A percentile compares a stretch with the other conserved stretches of the same genome.
These are phyloP conservation scores for Phanerodontia chrysosporium DNA, from an alignment of 768 basidiomycete genomes.

Conservation along the genomic window DNA sequence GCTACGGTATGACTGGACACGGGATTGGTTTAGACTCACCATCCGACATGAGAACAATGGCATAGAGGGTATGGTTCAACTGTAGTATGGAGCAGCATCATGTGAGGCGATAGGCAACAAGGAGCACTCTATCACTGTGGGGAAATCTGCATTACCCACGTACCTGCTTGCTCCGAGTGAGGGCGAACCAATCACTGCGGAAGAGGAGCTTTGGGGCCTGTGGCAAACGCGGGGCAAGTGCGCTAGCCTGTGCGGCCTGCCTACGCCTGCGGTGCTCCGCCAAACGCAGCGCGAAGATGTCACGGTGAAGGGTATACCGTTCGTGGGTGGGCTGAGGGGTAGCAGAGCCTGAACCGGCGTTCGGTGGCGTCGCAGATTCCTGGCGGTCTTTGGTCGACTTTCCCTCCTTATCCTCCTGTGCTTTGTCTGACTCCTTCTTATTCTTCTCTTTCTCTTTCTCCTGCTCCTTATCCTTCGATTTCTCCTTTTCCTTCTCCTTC, in stretches of 20 bases:
- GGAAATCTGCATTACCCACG: not conserved
- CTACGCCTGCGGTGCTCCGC: conserved; percentile 67
- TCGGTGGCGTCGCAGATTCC: conserved; percentile 29
- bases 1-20: not conserved
- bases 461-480: conserved; percentile 41
- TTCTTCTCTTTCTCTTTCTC: conserved; percentile 34
- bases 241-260: conserved; percentile 63
- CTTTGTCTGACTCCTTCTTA: conserved; percentile 30
- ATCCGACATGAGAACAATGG: not conserved
- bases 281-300: conserved; percentile 77
- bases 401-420: conserved; percentile 19
- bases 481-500: conserved; percentile 49
- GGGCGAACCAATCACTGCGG: not conserved
- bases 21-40: not conserved
- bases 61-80: not conserved
- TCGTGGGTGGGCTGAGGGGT: conserved; percentile 34
- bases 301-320: conserved; percentile 77
- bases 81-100: not conserved
- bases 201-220: conserved; percentile 42
- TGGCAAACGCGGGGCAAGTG: conserved; percentile 68
- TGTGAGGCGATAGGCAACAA: not conserved
- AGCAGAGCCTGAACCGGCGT: conserved; percentile 25
- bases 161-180: not conserved
- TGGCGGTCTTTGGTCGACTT: conserved; percentile 23
- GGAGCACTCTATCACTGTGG: not conserved